Conservation (phyloP, 352 stramenopile genomes). For the Pythium rishiriense region DNA sequence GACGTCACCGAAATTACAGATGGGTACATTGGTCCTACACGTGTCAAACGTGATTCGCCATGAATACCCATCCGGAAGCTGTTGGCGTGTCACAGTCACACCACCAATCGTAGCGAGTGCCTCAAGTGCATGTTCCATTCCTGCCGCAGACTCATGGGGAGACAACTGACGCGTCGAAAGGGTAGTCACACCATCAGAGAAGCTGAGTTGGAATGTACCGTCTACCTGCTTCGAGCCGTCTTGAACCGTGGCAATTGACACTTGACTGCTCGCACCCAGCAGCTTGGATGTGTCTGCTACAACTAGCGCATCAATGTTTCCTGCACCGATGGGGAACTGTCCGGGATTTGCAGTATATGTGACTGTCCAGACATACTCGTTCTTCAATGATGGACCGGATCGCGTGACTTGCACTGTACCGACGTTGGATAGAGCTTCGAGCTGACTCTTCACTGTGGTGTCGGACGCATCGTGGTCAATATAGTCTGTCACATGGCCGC, state of each 20-base stretch:
- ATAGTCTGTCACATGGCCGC: slow-evolving; percentile 81
- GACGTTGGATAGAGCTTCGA: slow-evolving; percentile 94
- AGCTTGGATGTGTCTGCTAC: slow-evolving; percentile 43
- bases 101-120: slow-evolving; percentile 50
- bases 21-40: slow-evolving; percentile 63
- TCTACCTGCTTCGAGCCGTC: slow-evolving; percentile 61
- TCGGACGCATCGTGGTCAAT: slow-evolving; percentile 94
- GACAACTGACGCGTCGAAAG: slow-evolving; percentile 38
- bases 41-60: slow-evolving; percentile 91
- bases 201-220: slow-evolving; percentile 59
- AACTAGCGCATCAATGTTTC: slow-evolving; percentile 52
- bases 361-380: slow-evolving; percentile 93
- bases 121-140: slow-evolving; percentile 50
- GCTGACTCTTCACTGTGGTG: slow-evolving; percentile 85
- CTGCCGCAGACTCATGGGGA: slow-evolving; percentile 47
- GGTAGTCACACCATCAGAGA: slow-evolving; percentile 45
- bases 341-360: slow-evolving; percentile 93
- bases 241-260: slow-evolving; percentile 33
- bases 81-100: slow-evolving; percentile 62
- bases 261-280: slow-evolving; percentile 44
- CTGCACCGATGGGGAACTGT: slow-evolving; percentile 86
- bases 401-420: slow-evolving; percentile 88
- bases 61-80: slow-evolving; percentile 70
- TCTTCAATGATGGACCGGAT: slow-evolving; percentile 79
- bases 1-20: slow-evolving; percentile 93